Conservation (phyloP, 768 basidiomycete genomes). For the Trametes meyenii region DNA sequence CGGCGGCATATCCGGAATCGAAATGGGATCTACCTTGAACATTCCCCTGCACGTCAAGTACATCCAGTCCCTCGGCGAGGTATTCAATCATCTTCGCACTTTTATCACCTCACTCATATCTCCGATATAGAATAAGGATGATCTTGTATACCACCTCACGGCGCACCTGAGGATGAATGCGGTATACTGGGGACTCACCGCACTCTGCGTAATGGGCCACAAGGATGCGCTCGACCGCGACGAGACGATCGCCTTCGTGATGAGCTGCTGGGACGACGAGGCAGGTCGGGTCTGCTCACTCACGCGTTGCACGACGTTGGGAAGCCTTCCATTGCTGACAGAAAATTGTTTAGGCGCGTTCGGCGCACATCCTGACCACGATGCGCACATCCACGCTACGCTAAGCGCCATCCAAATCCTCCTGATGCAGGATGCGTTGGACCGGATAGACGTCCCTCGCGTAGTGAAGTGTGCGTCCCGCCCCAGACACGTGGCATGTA, state of each 20-base stretch:
- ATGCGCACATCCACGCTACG: slow-evolving; percentile 86
- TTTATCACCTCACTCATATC: background rate
- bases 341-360: slow-evolving; percentile 69
- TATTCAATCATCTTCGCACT: slow-evolving; percentile 23
- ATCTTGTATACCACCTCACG: slow-evolving; percentile 87
- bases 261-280: slow-evolving; percentile 95
- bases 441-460: slow-evolving; percentile 68
- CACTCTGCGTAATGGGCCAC: slow-evolving; percentile 78
- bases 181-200: slow-evolving; percentile 94
- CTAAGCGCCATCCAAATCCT: slow-evolving; percentile 93
- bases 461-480: slow-evolving; percentile 70
- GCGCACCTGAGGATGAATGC: slow-evolving; percentile 95
- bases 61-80: slow-evolving; percentile 55
- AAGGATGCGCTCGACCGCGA: slow-evolving; percentile 79
- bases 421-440: slow-evolving; percentile 78
- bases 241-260: slow-evolving; percentile 86
- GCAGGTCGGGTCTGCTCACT: slow-evolving; percentile 54
- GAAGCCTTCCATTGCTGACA: background rate
- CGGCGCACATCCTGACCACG: slow-evolving; percentile 91
- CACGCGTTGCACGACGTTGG: background rate
- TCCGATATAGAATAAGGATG: slow-evolving; percentile 66
- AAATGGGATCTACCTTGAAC: slow-evolving; percentile 17
- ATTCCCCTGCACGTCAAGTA: slow-evolving; percentile 47
- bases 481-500: background rate
- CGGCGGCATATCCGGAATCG: background rate